A percentile compares a stretch with the other conserved stretches of the same genome.
Evolutionary conservation across 768 basidiomycete species (phyloP).

Genomic region (Termitomyces sp.): DNA sequence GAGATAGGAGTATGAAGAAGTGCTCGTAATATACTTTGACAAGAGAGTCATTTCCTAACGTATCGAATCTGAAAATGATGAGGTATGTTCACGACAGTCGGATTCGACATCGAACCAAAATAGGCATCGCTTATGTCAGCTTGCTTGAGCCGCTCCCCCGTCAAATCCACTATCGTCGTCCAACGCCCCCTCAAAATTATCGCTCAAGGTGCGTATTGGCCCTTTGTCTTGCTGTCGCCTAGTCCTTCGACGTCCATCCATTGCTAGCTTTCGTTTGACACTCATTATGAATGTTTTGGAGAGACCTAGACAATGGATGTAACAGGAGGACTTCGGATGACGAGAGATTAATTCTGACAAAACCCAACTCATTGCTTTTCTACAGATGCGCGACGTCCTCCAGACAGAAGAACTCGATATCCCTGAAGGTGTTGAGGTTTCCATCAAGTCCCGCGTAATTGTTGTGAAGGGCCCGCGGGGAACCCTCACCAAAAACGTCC

Average conservation of each 20-base stretch:
- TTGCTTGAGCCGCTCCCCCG: constrained; percentile 12
- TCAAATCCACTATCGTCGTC: constrained; percentile 17
- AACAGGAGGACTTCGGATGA: constrained; percentile 27
- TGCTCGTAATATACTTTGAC: no score
- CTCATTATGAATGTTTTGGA: constrained; percentile 18
- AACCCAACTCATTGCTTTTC: constrained; percentile 25
- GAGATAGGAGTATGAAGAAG: neutral
- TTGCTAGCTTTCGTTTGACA: constrained; percentile 12
- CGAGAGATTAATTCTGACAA: constrained; percentile 24
- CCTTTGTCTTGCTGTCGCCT: constrained; percentile 8
- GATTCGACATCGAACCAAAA: neutral
- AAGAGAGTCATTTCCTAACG: neutral
- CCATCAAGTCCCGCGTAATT: constrained; percentile 88
- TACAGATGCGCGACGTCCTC: constrained; percentile 88
- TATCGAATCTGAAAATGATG: neutral
- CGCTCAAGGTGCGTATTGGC: constrained; percentile 34
- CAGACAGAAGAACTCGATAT: constrained; percentile 90
- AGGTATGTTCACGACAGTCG: no score
- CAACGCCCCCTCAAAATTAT: constrained; percentile 29
- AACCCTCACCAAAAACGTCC: constrained; percentile 85
- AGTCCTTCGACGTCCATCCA: constrained; percentile 12
- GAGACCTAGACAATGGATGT: constrained; percentile 15
- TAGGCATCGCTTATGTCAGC: constrained; percentile 30
- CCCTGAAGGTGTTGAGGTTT: constrained; percentile 78
- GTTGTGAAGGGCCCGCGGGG: constrained; percentile 92